Evolutionary conservation across 768 basidiomycete species (phyloP).

Genomic region (Leccinum subgranulosum): DNA sequence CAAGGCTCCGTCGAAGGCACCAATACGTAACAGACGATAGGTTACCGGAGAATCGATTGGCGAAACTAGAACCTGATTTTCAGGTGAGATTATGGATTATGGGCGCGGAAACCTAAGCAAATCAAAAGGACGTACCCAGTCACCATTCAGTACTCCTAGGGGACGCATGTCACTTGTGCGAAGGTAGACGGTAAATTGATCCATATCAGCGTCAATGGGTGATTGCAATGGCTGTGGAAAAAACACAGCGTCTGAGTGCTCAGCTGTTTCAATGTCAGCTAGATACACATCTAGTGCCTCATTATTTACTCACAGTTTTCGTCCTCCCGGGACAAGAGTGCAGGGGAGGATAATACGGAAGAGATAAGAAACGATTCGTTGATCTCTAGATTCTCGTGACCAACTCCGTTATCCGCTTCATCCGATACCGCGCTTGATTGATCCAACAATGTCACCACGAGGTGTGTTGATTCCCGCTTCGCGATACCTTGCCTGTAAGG

Average conservation of each 20-base stretch:
- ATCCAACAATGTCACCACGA: conserved; percentile 45
- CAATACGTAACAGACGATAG: conserved; percentile 55
- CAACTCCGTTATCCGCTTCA: conserved; percentile 9
- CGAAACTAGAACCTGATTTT: conserved; percentile 49
- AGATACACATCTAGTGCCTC: neutral
- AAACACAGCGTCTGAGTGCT: conserved; percentile 20
- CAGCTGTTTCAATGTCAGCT: neutral
- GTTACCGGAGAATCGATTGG: conserved; percentile 31
- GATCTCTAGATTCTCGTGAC: conserved; percentile 58
- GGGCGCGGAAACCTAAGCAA: neutral
- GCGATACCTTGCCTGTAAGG: conserved; percentile 74
- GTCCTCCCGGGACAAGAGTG: conserved; percentile 7
- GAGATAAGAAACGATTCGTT: conserved; percentile 67
- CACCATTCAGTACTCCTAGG: conserved; percentile 66
- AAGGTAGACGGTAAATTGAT: conserved; percentile 59
- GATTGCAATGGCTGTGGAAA: conserved; percentile 30
- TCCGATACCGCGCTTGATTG: conserved; percentile 1
- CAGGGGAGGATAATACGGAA: conserved; percentile 35
- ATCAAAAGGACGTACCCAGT: conserved; percentile 58
- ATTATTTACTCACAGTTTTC: conserved; percentile 6
- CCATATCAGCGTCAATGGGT: conserved; percentile 35
- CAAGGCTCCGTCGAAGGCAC: conserved; percentile 47
- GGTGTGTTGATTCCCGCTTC: conserved; percentile 43
- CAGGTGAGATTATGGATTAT: neutral
- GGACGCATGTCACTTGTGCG: conserved; percentile 60